A percentile compares a stretch with the other conserved stretches of the same genome.
These are phyloP conservation scores for Diaporthe ilicicola DNA, from an alignment of 2,329 filamentous ascomycete species.

Conservation along the genomic window DNA sequence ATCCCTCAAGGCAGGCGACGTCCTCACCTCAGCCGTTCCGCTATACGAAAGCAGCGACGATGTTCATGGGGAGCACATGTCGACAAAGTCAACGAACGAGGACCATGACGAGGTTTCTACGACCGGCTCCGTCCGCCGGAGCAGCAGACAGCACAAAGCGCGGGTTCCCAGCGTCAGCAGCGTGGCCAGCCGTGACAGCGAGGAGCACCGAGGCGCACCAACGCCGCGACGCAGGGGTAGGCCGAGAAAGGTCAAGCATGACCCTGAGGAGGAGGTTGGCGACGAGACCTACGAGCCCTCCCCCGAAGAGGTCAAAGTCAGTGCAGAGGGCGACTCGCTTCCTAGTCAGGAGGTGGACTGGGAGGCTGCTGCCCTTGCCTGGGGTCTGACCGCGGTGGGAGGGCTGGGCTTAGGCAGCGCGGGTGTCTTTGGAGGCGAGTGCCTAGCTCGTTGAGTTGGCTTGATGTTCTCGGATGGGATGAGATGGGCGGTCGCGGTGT, in stretches of 20 bases:
- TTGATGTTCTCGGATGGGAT: not conserved
- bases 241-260: conserved; percentile 39
- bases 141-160: conserved; percentile 25
- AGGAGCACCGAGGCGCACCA: conserved; percentile 18
- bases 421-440: conserved; percentile 58
- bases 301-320: conserved; percentile 41
- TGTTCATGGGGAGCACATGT: not conserved
- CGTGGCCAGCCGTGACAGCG: conserved; percentile 25
- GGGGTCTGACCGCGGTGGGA: conserved; percentile 53
- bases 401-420: conserved; percentile 55
- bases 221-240: conserved; percentile 38
- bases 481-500: not conserved
- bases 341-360: conserved; percentile 52
- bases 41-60: conserved; percentile 36
- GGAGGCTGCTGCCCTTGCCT: conserved; percentile 56
- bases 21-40: conserved; percentile 52
- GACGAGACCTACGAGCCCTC: conserved; percentile 50
- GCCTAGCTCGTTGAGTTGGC: conserved; percentile 46
- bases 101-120: not conserved
- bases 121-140: conserved; percentile 33
- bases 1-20: conserved; percentile 57
- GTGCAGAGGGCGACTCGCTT: conserved; percentile 52
- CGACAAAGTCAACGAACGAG: conserved; percentile 18
- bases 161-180: conserved; percentile 11
- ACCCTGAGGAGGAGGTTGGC: conserved; percentile 37